These are phyloP conservation scores for Pichia sp. DNA, from an alignment of 1,139 yeast species.

Conservation along the genomic window DNA sequence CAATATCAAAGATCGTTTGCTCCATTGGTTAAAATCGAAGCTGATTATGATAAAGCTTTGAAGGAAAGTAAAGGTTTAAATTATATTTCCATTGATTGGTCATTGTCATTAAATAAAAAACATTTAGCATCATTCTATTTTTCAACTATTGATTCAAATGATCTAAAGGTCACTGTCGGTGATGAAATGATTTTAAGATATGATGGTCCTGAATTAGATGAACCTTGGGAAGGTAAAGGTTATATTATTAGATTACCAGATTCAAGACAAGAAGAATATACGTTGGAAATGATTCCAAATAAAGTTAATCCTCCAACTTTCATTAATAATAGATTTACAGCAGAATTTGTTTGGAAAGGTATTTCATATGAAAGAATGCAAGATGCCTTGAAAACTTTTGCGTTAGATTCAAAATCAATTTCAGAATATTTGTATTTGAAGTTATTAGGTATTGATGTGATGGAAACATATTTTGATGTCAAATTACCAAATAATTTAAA, in stretches of 20 bases:
- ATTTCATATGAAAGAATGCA: slow-evolving; percentile 82
- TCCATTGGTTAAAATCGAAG: slow-evolving; percentile 75
- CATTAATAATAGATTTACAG: slow-evolving; percentile 62
- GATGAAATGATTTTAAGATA: slow-evolving; percentile 70
- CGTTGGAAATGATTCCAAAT: slow-evolving; percentile 52
- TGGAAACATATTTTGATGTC: slow-evolving; percentile 54
- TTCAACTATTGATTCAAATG: slow-evolving; percentile 60
- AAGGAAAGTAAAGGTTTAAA: slow-evolving; percentile 78
- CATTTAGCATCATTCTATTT: slow-evolving; percentile 66
- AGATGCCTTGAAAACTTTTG: slow-evolving; percentile 64
- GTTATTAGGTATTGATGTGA: slow-evolving; percentile 75
- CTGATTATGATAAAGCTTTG: slow-evolving; percentile 66
- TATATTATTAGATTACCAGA: slow-evolving; percentile 68
- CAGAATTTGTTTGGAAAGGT: slow-evolving; percentile 89
- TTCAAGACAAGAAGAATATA: slow-evolving; percentile 60
- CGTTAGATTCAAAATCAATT: slow-evolving; percentile 62
- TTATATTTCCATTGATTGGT: slow-evolving; percentile 72
- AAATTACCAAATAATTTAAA: slow-evolving; percentile 56
- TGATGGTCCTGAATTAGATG: slow-evolving; percentile 39
- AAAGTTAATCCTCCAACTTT: slow-evolving; percentile 51
- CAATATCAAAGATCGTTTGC: slow-evolving; percentile 84
- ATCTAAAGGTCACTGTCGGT: slow-evolving; percentile 74
- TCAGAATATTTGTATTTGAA: slow-evolving; percentile 75
- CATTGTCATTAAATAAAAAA: slow-evolving; percentile 55
- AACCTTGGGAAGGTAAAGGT: slow-evolving; percentile 68